phyloP scores from a whole-genome alignment of 1,139 yeast species.

The Taiozyma onychis region DNA sequence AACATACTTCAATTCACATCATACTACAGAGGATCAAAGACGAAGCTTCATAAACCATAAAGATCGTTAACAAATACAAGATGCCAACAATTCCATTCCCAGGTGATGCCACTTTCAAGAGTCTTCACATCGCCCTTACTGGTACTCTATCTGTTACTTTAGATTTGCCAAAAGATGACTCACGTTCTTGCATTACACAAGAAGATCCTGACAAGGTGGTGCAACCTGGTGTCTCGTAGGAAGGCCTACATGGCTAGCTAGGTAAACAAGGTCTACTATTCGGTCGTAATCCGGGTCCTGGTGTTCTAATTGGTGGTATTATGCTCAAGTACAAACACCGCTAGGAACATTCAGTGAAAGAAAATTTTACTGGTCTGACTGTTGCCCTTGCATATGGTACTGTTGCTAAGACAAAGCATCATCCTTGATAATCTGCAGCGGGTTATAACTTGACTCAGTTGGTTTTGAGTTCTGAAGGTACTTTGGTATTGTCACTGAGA shows the following conservation, averaged over 20 bases:
- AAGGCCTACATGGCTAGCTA: slow-evolving; percentile 54
- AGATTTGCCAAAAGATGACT: slow-evolving; percentile 55
- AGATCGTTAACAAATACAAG: slow-evolving; percentile 53
- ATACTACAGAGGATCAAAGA: slow-evolving; percentile 46
- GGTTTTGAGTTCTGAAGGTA: slow-evolving; percentile 73
- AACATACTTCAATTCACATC: slow-evolving; percentile 59
- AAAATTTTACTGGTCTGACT: slow-evolving; percentile 38
- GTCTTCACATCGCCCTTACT: slow-evolving; percentile 78
- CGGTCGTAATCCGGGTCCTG: slow-evolving; percentile 81
- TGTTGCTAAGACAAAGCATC: slow-evolving; percentile 59
- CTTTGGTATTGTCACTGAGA: slow-evolving; percentile 32
- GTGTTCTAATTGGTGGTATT: slow-evolving; percentile 29
- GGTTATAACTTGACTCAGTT: slow-evolving; percentile 68
- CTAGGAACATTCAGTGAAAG: slow-evolving; percentile 68
- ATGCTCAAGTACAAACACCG: slow-evolving; percentile 52
- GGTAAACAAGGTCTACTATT: slow-evolving; percentile 21
- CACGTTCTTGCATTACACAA: slow-evolving; percentile 46
- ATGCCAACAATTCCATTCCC: slow-evolving; percentile 79
- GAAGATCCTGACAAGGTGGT: slow-evolving; percentile 67
- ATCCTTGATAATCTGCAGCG: slow-evolving; percentile 75
- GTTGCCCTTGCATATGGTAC: slow-evolving; percentile 67
- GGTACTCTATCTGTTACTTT: slow-evolving; percentile 47
- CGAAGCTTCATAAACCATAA: slow-evolving; percentile 63
- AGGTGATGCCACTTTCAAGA: slow-evolving; percentile 87
- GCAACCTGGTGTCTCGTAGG: slow-evolving; percentile 51